Evolutionary conservation across 2,329 filamentous ascomycete species (phyloP), one percentile per base, ranked within the genome.

Genomic region (Thielaviopsis euricoi): DNA sequence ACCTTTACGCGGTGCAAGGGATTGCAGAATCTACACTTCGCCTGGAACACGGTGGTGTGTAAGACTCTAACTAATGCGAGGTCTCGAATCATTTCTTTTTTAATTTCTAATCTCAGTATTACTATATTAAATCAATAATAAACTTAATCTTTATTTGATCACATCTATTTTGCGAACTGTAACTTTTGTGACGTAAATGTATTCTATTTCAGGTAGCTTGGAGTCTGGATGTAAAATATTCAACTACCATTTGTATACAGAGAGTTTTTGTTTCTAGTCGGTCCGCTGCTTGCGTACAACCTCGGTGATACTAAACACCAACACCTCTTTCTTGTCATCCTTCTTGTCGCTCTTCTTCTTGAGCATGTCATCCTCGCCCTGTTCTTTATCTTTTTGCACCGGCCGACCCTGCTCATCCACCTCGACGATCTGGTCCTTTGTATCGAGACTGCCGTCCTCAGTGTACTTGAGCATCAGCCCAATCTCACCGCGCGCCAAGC

Each of bases 401-500:
- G 73, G 68, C 29, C 73, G 73, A 0, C 77, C 77, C 6, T 77
- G 62, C 0, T 66, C 71, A 52, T 78, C 78, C 1, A 81, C 67
- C 58, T 80, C 76, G 1, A 81, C 77, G 0, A 82, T 70, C 1
- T 79, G 73, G 52, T 82, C 78, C 48, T 71, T 65, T 0, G 71
- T 75, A 62, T 82, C 80, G 2, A 82, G 67, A 58, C 71, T 78
- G 3, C 78, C 79, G 62, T 83, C 80, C 67, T 97, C 91, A 0
- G 82, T 89, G 66, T 90, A 97, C 2, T 74, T 74, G 85, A 87
- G 94, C 80, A 97, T 85, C 49, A 82, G 70, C 55, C 73, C 74
- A 1, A 91, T 62, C 66, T 97, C 89, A 1, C 89, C 86, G 12
- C 83, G 80, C 19, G 77, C 67, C 4, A 83, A 64, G 0, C 85